Conservation (phyloP, 1,139 yeast species). For the Yamadazyma pseudoaaseri region DNA sequence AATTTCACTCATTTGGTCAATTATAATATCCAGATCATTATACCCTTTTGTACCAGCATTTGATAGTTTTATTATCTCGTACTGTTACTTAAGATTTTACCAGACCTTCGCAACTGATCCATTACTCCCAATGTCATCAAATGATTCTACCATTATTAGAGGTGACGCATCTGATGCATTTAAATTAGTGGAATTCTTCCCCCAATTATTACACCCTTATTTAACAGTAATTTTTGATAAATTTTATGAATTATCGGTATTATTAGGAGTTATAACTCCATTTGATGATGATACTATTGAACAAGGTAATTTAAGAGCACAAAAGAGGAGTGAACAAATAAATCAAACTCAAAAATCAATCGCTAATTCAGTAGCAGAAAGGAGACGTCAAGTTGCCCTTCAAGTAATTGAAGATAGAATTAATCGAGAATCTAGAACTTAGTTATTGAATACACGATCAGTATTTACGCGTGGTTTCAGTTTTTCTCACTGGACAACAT, state of each 20-base stretch:
- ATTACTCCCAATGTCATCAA: constrained; percentile 37
- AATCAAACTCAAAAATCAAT: constrained; percentile 38
- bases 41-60: constrained; percentile 67
- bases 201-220: constrained; percentile 51
- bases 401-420: constrained; percentile 80
- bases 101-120: constrained; percentile 47
- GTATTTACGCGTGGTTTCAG: no score
- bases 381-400: constrained; percentile 83
- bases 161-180: constrained; percentile 95
- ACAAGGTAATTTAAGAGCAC: constrained; percentile 71
- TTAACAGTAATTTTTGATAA: constrained; percentile 54
- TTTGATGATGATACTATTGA: constrained; percentile 72
- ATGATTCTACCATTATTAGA: constrained; percentile 32
- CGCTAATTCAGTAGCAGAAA: constrained; percentile 69
- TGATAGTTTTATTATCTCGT: constrained; percentile 66
- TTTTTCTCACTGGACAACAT: no score
- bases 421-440: constrained; percentile 24
- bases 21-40: constrained; percentile 31
- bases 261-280: constrained; percentile 57
- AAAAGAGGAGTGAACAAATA: constrained; percentile 50
- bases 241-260: constrained; percentile 53
- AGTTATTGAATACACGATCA: no score
- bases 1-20: constrained; percentile 46
- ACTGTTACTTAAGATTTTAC: constrained; percentile 74
- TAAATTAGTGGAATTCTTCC: constrained; percentile 80